These are phyloP conservation scores for Verticillium klebahnii DNA, from an alignment of 2,329 filamentous ascomycete genomes.

Conservation along the genomic window DNA sequence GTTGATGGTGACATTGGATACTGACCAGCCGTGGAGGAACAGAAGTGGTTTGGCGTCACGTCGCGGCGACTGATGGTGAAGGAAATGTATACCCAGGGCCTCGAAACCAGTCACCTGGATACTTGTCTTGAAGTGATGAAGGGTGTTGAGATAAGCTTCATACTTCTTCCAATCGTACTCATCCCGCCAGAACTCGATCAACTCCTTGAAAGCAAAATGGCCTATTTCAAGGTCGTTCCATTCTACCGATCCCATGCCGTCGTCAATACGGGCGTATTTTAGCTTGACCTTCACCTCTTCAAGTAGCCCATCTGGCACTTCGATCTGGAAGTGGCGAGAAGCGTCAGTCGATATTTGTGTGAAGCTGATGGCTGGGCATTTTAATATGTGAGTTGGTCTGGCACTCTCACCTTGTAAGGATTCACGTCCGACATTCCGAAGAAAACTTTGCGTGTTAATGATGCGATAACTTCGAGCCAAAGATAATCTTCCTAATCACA, in stretches of 20 bases:
- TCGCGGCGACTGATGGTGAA: conserved; percentile 18
- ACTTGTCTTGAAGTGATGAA: neutral
- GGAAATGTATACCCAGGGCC: conserved; percentile 19
- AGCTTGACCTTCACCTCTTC: neutral
- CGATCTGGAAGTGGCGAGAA: neutral
- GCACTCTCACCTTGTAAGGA: too few relatives aligned
- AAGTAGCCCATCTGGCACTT: neutral
- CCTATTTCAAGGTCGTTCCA: conserved; percentile 1
- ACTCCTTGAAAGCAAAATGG: neutral
- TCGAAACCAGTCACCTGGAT: neutral
- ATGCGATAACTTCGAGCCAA: too few relatives aligned
- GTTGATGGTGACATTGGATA: neutral
- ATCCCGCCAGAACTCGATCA: neutral
- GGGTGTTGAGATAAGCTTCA: neutral
- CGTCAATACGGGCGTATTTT: neutral
- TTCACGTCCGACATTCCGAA: too few relatives aligned
- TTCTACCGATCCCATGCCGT: neutral
- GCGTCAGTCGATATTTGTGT: too few relatives aligned
- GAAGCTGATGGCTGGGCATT: too few relatives aligned
- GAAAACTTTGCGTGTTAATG: too few relatives aligned
- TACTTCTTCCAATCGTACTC: neutral
- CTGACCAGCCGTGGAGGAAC: conserved; percentile 35
- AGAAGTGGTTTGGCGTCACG: conserved; percentile 32
- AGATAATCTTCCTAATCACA: too few relatives aligned
- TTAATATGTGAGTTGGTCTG: too few relatives aligned